Evolutionary conservation across 257 asterid species (phyloP), one percentile per base, ranked within the genome.

Genomic region (Anisodus acutangulus): DNA sequence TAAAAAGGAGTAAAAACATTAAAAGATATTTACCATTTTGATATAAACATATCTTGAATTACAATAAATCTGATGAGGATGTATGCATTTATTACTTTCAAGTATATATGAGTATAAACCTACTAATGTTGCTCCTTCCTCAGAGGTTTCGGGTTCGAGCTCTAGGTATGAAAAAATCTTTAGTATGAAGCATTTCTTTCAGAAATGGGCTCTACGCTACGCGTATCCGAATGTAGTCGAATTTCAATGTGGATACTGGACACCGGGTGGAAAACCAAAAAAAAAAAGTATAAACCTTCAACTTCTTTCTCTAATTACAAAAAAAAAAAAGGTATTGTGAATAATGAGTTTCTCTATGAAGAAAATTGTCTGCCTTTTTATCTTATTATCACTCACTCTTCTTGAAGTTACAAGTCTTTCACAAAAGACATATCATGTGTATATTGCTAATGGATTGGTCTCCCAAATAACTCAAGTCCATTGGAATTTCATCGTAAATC

Each of bases 391-490:
- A 0, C 9, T 74, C 19, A 74, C 19, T 74, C 2, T n/a, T 2
- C 19, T 11, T 49, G 17, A 74, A 19, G 19, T 19, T 51, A 74
- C 19, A 11, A 49, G 55, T 74, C 0, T 74, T 8, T 11, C 19
- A 6, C 80, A 49, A 22, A 74, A 39, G 13, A 74, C 62, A 22
- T 74, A 74, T 74, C 62, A 72, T 47, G 80, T 72, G 59, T 72
- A 72, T 49, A 74, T 22, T 12, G 81, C 22, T 19, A 74, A n/a
- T 22, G 26, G 26, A 22, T 22, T 22, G 81, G 62, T 6, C 62
- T 74, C 8, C 13, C 13, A 0, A 26, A 19, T 0, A 47, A 49
- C 31, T 0, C 43, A 26, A 49, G 2, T 0, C 2, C 1, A 74
- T 1, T 74, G 1, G n/a, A 74, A 6, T 49, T 74, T 49, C 62